Base-by-base conservation (phyloP, 169 alveolate genomes). In the Plasmodium malariae region DNA sequence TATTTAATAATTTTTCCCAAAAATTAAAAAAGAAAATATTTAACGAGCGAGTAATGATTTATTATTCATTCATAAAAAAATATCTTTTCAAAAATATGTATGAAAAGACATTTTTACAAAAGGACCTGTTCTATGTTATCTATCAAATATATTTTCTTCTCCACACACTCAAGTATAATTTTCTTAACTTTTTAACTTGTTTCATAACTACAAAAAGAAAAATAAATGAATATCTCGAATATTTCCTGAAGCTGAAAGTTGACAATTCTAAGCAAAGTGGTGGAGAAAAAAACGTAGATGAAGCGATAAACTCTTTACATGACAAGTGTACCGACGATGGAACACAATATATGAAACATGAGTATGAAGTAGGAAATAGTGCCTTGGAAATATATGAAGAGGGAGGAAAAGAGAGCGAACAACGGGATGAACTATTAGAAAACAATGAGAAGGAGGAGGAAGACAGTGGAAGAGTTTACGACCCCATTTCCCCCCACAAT, bases 81-180 rank as follows among this genome's bases (percentile, higher is more conserved):
- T 86, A 86, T 71, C 76, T 86, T 37, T 86, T 86, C 34, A 68
- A 71, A 69, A 70, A 60, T 57, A 48, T 86, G 76, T 70, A 55
- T 70, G 92, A 86, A 72, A 68, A 60, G 24, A 62, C 87, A 28
- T 86, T 69, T 63, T 55, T 55, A 54, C 92, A 71, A 40, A 68
- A 86, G 54, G 87, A 86, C 55, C 36, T 86, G 24, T 86, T 86
- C 51, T 55, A 57, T 37, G 87, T 86, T 17, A 86, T 86, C 12
- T 86, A 86, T 59, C 92, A 86, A 45, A 43, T 86, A 43, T 86
- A 86, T 69, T 86, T 62, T 70, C 65, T 86, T 21, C 65, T 59
- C 1, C 57, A 71, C 43, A 32, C 76, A 9, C 74, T 71, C 30
- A 86, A 86, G 28, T 71, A 70, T 54, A 70, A 55, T 26, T 86